phyloP scores from a whole-genome alignment of 192 early-diverging fungal species.

The Mortierella alpina region DNA sequence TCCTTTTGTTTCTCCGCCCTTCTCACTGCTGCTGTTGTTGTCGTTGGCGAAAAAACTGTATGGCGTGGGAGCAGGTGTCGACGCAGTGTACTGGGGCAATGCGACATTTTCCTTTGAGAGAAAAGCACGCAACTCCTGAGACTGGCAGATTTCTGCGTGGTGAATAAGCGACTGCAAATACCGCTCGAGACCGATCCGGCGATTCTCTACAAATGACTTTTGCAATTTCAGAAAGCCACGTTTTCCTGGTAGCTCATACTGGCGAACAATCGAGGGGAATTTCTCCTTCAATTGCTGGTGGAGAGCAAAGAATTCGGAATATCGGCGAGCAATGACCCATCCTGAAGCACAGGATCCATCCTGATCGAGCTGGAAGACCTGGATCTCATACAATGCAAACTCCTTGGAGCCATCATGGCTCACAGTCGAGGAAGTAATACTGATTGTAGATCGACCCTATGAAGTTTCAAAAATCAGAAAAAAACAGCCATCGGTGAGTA shows the following conservation, averaged over 20 bases:
- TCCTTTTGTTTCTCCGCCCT: background rate
- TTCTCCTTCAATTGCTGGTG: slow-evolving; percentile 74
- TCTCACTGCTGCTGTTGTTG: background rate
- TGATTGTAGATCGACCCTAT: slow-evolving; percentile 62
- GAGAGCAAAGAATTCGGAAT: slow-evolving; percentile 87
- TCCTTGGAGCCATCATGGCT: slow-evolving; percentile 63
- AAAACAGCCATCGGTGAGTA: background rate
- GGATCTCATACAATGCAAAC: slow-evolving; percentile 74
- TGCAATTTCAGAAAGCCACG: slow-evolving; percentile 75
- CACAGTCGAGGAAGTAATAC: slow-evolving; percentile 62
- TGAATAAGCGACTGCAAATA: slow-evolving; percentile 76
- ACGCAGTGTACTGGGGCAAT: slow-evolving; percentile 43
- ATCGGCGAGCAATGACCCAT: slow-evolving; percentile 83
- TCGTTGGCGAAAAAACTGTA: slow-evolving; percentile 20
- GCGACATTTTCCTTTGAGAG: slow-evolving; percentile 72
- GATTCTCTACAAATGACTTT: slow-evolving; percentile 74
- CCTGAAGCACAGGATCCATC: slow-evolving; percentile 67
- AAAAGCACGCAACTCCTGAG: slow-evolving; percentile 74
- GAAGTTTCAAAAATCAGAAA: background rate
- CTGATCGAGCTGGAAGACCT: slow-evolving; percentile 70
- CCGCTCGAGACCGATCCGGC: slow-evolving; percentile 71
- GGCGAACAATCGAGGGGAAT: slow-evolving; percentile 66
- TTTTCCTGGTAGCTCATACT: slow-evolving; percentile 81
- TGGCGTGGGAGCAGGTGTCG: background rate
- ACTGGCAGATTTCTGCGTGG: slow-evolving; percentile 68